Conservation (phyloP, 2,329 filamentous ascomycete species). For the Aspergillus tubingensis region DNA sequence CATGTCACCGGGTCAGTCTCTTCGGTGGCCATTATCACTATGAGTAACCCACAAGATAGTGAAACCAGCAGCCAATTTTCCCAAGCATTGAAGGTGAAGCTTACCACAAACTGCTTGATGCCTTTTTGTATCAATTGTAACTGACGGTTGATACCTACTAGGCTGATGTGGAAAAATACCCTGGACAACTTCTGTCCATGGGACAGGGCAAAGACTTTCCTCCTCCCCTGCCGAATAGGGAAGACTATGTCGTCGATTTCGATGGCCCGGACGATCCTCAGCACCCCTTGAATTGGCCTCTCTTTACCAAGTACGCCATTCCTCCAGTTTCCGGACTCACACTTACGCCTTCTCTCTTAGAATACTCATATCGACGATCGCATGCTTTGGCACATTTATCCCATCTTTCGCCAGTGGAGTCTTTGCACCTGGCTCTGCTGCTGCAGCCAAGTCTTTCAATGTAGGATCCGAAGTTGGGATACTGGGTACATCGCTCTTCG, state of each 20-base stretch:
- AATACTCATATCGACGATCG: conserved; percentile 24
- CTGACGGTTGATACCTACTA: not conserved
- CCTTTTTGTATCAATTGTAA: too few species aligned
- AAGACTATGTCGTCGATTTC: conserved; percentile 56
- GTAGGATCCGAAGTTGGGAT: conserved; percentile 45
- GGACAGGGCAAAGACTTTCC: conserved; percentile 49
- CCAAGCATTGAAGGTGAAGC: not conserved
- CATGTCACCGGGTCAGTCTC: too few species aligned
- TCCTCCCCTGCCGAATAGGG: conserved; percentile 47
- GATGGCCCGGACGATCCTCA: conserved; percentile 51
- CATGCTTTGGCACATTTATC: conserved; percentile 51
- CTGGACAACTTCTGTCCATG: not conserved
- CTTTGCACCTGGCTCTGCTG: conserved; percentile 64
- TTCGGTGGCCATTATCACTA: not conserved
- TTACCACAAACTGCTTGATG: not conserved
- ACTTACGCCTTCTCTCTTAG: conserved; percentile 4
- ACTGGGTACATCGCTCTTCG: conserved; percentile 50
- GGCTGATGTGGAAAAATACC: not conserved
- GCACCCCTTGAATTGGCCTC: conserved; percentile 55
- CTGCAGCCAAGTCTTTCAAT: conserved; percentile 53
- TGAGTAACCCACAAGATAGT: not conserved
- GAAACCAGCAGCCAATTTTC: not conserved
- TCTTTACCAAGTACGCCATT: conserved; percentile 46
- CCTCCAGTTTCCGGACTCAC: not conserved
- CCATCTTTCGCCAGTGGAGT: conserved; percentile 59